A percentile compares a stretch with the other conserved stretches of the same genome.
phyloP scores from a whole-genome alignment of 2,329 filamentous ascomycete species.

The Leptosphaerulina australis region DNA sequence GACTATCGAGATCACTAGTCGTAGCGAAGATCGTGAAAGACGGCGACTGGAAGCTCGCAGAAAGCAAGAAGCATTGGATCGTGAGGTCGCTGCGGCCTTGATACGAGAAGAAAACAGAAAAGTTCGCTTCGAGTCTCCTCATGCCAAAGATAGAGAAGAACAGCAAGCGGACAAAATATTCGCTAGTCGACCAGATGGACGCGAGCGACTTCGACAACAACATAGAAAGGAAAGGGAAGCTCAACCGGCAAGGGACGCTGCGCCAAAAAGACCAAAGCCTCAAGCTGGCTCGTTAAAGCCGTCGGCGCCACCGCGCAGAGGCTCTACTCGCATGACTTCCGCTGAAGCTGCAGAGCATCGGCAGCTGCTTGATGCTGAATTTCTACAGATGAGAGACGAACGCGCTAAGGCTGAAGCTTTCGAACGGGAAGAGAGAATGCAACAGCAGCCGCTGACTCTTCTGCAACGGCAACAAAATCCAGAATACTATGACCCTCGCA shows the following conservation, averaged over 20 bases:
- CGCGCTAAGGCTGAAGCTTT: slow-evolving; percentile 29
- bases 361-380: slow-evolving; percentile 30
- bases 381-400: slow-evolving; percentile 32
- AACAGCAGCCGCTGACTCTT: slow-evolving; percentile 17
- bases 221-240: slow-evolving; percentile 17
- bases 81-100: slow-evolving; percentile 20
- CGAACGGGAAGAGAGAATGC: slow-evolving; percentile 33
- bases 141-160: slow-evolving; percentile 28
- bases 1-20: slow-evolving; percentile 32
- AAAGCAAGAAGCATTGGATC: slow-evolving; percentile 35
- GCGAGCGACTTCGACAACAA: slow-evolving; percentile 20
- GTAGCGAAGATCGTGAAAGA: slow-evolving; percentile 29
- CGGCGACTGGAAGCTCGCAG: slow-evolving; percentile 27
- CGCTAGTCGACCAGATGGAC: slow-evolving; percentile 25
- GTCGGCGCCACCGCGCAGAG: slow-evolving; percentile 24
- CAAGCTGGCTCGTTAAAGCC: slow-evolving; percentile 10
- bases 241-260: slow-evolving; percentile 11
- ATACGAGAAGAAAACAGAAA: slow-evolving; percentile 29
- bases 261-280: not conserved
- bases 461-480: slow-evolving; percentile 32
- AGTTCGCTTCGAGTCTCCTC: slow-evolving; percentile 37
- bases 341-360: slow-evolving; percentile 24
- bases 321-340: slow-evolving; percentile 15
- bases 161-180: slow-evolving; percentile 29
- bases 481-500: slow-evolving; percentile 34